Base-by-base conservation (phyloP, 2,329 filamentous ascomycete genomes). In the Byssothecium circinans region DNA sequence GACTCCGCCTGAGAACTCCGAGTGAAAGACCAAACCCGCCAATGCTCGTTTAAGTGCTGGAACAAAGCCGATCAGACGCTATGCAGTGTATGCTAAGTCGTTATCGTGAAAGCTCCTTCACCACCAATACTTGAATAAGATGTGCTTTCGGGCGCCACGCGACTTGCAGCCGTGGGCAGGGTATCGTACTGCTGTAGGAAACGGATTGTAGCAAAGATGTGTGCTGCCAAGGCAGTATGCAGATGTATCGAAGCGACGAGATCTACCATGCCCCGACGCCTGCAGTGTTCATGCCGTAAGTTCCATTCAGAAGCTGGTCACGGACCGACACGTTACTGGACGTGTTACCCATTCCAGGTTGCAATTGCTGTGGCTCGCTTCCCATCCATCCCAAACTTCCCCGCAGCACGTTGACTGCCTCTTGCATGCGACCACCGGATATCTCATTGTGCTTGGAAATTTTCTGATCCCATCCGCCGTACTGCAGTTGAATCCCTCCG, bases 401-500 rank as follows among this genome's bases (percentile, higher is more conserved):
- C 14, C 83, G 80, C 72, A 97, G 82, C 63, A 91, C 87, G 44
- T 86, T 82, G 52, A 96, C 84, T 29, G 91, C 94, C 35, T 84
- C 81, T 52, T 86, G 84, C 71, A 99, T 81, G 62, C 88, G 88
- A 20, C 90, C 91, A 34, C 87, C 86, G 4, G 90, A 92, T 56
- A 87, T 84, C 57, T 94, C 85, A 66, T 97, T 92, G 74, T 99
- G 94, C 65, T 89, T 90, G 20, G 84, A 78, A 36, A 99, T 76
- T 60, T 85, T 89, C 70, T 94, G 86, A 62, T 97, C 92, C 94
- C 94, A 99, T 49, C 89, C 89, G 43, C 88, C 91, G 38, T 90
- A 89, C 63, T 96, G 89, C 56, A 99, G 68, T 56, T 89, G 85
- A 62, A 97, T 94, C 27, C 94, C 94, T 22, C 90, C 91, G 10